Percentiles rank a stretch among this genome's conserved stretches.
These are phyloP conservation scores for Fusarium sp. DNA, from an alignment of 2,329 filamentous ascomycete species.

Conservation along the genomic window DNA sequence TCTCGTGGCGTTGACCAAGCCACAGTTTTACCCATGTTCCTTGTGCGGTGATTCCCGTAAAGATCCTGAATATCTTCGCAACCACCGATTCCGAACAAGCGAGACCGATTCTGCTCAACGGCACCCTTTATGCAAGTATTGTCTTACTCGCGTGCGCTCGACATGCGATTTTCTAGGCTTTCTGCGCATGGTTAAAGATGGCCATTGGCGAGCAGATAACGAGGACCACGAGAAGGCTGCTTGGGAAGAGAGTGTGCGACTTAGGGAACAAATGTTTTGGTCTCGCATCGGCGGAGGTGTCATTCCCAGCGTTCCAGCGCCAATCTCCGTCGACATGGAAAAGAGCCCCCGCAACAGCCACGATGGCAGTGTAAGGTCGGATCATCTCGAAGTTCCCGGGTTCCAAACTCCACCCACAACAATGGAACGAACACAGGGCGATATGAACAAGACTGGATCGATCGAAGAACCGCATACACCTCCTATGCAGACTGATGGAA, in stretches of 20 bases:
- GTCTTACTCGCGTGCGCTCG: slow-evolving; percentile 82
- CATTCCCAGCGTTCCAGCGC: slow-evolving; percentile 68
- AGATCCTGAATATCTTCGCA: slow-evolving; percentile 77
- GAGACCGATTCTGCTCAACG: slow-evolving; percentile 88
- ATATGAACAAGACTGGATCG: slow-evolving; percentile 24
- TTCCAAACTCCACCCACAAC: slow-evolving; percentile 43
- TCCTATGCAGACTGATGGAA: slow-evolving; percentile 47
- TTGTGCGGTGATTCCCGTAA: slow-evolving; percentile 88
- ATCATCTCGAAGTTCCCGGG: slow-evolving; percentile 38
- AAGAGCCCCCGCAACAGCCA: slow-evolving; percentile 53
- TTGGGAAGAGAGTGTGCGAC: slow-evolving; percentile 92
- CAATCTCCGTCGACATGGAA: slow-evolving; percentile 47
- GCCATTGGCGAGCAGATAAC: slow-evolving; percentile 87
- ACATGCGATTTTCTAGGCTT: slow-evolving; percentile 96
- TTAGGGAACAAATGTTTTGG: slow-evolving; percentile 98
- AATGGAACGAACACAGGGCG: slow-evolving; percentile 32
- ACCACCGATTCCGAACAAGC: slow-evolving; percentile 88
- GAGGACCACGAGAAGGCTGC: slow-evolving; percentile 86
- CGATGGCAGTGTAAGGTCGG: slow-evolving; percentile 43
- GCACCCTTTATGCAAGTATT: slow-evolving; percentile 91
- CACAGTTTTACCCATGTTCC: slow-evolving; percentile 77
- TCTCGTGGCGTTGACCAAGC: slow-evolving; percentile 62
- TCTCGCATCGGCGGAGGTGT: slow-evolving; percentile 91
- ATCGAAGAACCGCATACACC: slow-evolving; percentile 49
- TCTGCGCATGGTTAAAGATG: slow-evolving; percentile 89